Conservation (phyloP, 2,329 filamentous ascomycete species). For the Colletotrichum coccodes region DNA sequence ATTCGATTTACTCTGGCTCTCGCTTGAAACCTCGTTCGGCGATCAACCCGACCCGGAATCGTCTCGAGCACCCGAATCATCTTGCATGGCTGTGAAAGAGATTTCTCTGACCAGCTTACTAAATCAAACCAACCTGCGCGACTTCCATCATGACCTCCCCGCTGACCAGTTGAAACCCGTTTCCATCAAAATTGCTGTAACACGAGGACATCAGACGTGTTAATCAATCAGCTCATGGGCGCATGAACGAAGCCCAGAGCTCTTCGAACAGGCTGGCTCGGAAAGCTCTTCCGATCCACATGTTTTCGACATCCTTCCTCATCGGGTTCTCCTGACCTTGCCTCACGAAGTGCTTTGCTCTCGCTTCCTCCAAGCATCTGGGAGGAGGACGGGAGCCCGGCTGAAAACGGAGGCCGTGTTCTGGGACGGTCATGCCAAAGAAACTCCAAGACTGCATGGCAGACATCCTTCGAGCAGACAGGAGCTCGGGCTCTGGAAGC, state of each 20-base stretch:
- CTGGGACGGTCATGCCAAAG: background rate
- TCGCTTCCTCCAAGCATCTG: conserved; percentile 3
- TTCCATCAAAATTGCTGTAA: conserved; percentile 15
- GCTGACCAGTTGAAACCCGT: conserved; percentile 21
- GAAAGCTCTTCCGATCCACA: conserved; percentile 14
- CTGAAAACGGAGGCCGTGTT: background rate
- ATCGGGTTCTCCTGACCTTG: background rate
- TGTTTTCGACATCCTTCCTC: background rate
- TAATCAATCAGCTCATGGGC: background rate
- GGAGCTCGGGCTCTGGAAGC: background rate
- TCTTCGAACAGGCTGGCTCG: conserved; percentile 4
- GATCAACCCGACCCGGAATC: background rate
- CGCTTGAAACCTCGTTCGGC: background rate
- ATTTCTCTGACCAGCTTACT: background rate
- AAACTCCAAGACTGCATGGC: background rate
- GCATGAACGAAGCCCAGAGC: background rate
- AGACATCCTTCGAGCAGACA: background rate
- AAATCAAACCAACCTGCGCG: background rate
- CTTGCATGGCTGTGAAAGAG: background rate
- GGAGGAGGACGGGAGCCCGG: background rate
- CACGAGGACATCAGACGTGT: conserved; percentile 16
- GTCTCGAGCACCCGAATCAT: background rate
- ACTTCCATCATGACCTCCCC: background rate
- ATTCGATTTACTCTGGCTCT: background rate
- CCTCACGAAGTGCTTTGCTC: background rate